These are phyloP conservation scores for Jaltomata sinuosa DNA, from an alignment of 257 asterid species.

Conservation along the genomic window DNA sequence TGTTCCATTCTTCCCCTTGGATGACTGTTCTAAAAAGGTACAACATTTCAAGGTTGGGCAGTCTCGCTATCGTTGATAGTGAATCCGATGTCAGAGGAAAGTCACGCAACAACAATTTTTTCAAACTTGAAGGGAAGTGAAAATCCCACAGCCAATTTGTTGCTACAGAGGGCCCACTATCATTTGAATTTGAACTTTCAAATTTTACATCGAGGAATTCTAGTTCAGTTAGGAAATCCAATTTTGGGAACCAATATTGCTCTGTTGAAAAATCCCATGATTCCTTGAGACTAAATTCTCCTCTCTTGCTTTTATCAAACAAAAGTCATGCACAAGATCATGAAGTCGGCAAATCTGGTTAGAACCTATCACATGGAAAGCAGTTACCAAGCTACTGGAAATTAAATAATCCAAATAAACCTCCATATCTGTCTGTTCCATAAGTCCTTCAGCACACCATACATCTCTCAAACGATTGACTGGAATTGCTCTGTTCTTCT, in stretches of 20 bases:
- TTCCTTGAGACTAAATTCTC: neutral
- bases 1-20: too few species aligned
- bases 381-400: constrained; percentile 6
- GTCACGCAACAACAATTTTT: neutral
- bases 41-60: too few species aligned
- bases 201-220: neutral
- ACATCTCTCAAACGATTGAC: neutral
- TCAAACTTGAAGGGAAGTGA: neutral
- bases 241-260: neutral
- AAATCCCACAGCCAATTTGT: neutral
- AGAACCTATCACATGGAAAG: constrained; percentile 3
- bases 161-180: neutral
- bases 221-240: neutral
- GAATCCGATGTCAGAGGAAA: neutral
- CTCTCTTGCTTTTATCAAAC: too few species aligned
- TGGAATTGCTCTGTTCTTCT: neutral
- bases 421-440: neutral
- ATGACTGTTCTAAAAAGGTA: too few species aligned
- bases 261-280: neutral
- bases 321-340: constrained; percentile 7
- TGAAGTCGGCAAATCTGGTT: constrained; percentile 7
- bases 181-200: neutral
- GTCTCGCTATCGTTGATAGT: neutral
- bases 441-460: constrained; percentile 24
- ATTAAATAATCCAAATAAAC: constrained; percentile 11